Conservation (phyloP, 1,139 yeast species). For the Pichia sp. region DNA sequence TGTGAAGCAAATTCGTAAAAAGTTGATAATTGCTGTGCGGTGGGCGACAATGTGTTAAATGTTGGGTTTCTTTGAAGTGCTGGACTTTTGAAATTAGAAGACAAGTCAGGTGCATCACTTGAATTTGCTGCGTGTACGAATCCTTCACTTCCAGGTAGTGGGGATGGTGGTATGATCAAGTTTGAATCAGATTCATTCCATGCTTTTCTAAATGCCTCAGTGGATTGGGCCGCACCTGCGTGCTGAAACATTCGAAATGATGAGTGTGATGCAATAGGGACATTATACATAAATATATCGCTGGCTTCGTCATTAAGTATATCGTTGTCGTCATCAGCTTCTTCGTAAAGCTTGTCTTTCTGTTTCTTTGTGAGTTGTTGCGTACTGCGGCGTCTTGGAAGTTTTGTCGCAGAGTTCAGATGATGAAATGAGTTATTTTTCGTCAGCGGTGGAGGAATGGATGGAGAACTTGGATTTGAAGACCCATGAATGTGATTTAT, state of each 20-base stretch:
- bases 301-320: conserved; percentile 28
- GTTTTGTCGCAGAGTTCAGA: conserved; percentile 10
- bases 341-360: conserved; percentile 37
- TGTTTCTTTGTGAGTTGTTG: conserved; percentile 31
- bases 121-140: background rate
- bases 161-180: conserved; percentile 22
- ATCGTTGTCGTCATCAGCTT: conserved; percentile 29
- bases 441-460: conserved; percentile 4
- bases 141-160: conserved; percentile 22
- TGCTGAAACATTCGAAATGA: conserved; percentile 29
- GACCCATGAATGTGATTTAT: conserved; percentile 7
- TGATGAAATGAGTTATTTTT: conserved; percentile 3
- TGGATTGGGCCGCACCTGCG: conserved; percentile 15
- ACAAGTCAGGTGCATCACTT: background rate
- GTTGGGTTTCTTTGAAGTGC: conserved; percentile 29
- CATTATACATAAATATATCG: conserved; percentile 37
- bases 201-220: conserved; percentile 22
- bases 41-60: conserved; percentile 31
- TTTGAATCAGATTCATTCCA: conserved; percentile 19
- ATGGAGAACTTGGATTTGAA: conserved; percentile 11
- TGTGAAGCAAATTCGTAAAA: conserved; percentile 36
- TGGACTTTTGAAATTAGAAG: conserved; percentile 28
- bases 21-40: conserved; percentile 34
- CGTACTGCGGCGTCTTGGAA: conserved; percentile 22
- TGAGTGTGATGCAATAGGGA: conserved; percentile 37